A percentile compares a stretch with the other conserved stretches of the same genome.
Evolutionary conservation across 306 rosid genomes (phyloP).

Genomic region (Carpinus viminea): DNA sequence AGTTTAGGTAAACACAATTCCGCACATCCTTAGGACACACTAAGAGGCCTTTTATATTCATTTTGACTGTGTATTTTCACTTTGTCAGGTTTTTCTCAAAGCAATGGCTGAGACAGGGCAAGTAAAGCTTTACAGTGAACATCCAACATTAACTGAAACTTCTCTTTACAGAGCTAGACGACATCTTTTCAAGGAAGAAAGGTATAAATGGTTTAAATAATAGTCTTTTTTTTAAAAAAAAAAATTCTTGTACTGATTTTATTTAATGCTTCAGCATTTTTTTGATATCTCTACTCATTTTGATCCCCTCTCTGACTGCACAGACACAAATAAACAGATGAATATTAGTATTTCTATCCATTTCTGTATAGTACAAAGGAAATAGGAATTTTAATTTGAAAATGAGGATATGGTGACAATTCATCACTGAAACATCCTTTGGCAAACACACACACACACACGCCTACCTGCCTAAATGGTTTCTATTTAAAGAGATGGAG

Average conservation of each 20-base stretch:
- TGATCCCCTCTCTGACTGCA: background rate
- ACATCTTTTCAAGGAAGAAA: constrained; percentile 89
- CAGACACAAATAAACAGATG: background rate
- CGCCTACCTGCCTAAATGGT: no score
- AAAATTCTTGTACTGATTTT: background rate
- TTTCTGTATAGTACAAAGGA: no score
- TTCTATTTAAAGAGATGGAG: no score
- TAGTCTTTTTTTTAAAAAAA: background rate
- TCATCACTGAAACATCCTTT: no score
- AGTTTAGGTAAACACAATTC: background rate
- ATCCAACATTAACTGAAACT: constrained; percentile 84
- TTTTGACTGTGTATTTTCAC: constrained; percentile 7
- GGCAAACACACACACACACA: no score
- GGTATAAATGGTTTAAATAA: constrained; percentile 45
- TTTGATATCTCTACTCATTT: background rate
- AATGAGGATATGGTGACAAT: no score
- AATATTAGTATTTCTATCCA: no score
- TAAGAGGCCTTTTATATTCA: constrained; percentile 19
- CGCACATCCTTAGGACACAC: background rate
- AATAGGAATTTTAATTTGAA: no score
- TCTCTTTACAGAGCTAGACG: constrained; percentile 95
- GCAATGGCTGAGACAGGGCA: constrained; percentile 99
- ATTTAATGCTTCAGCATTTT: background rate
- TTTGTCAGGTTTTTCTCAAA: constrained; percentile 84
- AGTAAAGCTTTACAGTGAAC: constrained; percentile 78